phyloP scores from a whole-genome alignment of 2,329 filamentous ascomycete species.

The Colletotrichum simmondsii region DNA sequence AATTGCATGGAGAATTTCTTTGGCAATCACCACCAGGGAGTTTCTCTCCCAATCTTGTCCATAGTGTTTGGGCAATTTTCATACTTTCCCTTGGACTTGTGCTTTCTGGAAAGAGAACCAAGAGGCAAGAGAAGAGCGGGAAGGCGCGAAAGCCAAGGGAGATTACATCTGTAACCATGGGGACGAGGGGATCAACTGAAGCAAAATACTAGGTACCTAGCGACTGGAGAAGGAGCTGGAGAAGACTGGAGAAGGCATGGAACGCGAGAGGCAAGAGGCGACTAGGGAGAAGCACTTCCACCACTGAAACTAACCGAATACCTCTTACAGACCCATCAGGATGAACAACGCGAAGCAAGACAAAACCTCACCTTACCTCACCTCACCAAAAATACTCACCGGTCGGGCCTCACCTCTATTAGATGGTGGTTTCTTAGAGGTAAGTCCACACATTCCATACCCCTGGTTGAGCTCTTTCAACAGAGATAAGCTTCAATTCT shows the following conservation, averaged over 20 bases:
- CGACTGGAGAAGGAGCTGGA: background rate
- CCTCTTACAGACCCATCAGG: conserved; percentile 5
- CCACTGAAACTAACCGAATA: background rate
- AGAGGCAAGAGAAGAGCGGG: background rate
- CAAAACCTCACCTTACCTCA: background rate
- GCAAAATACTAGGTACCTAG: background rate
- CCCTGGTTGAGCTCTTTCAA: conserved; percentile 15
- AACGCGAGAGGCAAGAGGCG: background rate
- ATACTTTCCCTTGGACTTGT: background rate
- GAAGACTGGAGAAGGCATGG: background rate
- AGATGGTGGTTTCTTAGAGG: background rate
- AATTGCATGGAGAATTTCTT: conserved; percentile 13
- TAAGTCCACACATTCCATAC: conserved; percentile 12
- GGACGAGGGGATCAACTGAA: background rate
- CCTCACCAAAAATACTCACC: conserved; percentile 24
- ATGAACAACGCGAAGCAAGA: conserved; percentile 4
- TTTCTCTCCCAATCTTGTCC: conserved; percentile 12
- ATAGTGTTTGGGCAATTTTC: background rate
- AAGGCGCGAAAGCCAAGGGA: background rate
- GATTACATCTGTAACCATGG: background rate
- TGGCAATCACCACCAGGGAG: background rate
- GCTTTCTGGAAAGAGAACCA: background rate
- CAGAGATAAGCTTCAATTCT: background rate
- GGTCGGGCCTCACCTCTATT: background rate
- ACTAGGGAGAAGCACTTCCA: background rate